These are phyloP conservation scores for Penicillium nordicum DNA, from an alignment of 2,329 filamentous ascomycete genomes.

Conservation along the genomic window DNA sequence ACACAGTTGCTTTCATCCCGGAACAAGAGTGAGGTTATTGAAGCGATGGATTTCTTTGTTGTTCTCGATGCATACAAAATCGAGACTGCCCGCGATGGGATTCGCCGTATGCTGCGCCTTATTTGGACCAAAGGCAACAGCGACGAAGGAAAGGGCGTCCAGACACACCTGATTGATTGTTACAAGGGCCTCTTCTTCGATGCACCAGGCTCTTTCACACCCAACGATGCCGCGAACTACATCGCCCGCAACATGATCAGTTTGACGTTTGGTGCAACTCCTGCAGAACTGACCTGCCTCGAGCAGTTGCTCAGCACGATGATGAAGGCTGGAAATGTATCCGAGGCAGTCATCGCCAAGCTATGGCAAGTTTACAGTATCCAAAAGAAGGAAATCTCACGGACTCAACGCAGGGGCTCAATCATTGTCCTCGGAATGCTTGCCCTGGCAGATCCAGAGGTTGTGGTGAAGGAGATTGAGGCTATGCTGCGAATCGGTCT, in stretches of 20 bases:
- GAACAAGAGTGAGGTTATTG: conserved; percentile 98
- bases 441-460: conserved; percentile 84
- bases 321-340: conserved; percentile 90
- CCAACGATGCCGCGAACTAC: conserved; percentile 91
- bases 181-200: conserved; percentile 96
- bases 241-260: conserved; percentile 99
- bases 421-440: conserved; percentile 98
- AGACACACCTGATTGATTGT: conserved; percentile 93
- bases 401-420: conserved; percentile 81
- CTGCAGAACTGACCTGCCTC: conserved; percentile 89
- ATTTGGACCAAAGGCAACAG: conserved; percentile 99
- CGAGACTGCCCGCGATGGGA: conserved; percentile 86
- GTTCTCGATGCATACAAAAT: conserved; percentile 94
- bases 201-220: conserved; percentile 79
- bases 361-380: conserved; percentile 97
- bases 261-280: conserved; percentile 90
- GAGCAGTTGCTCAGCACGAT: conserved; percentile 94
- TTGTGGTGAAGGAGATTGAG: conserved; percentile 92
- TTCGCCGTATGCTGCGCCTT: conserved; percentile 88
- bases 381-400: conserved; percentile 88
- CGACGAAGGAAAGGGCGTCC: conserved; percentile 96
- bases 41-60: conserved; percentile 98
- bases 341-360: conserved; percentile 82
- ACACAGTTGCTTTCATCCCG: conserved; percentile 86
- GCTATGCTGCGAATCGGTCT: conserved; percentile 88